phyloP scores from a whole-genome alignment of 1,139 yeast genomes.

The Blastobotrys serpentis region DNA sequence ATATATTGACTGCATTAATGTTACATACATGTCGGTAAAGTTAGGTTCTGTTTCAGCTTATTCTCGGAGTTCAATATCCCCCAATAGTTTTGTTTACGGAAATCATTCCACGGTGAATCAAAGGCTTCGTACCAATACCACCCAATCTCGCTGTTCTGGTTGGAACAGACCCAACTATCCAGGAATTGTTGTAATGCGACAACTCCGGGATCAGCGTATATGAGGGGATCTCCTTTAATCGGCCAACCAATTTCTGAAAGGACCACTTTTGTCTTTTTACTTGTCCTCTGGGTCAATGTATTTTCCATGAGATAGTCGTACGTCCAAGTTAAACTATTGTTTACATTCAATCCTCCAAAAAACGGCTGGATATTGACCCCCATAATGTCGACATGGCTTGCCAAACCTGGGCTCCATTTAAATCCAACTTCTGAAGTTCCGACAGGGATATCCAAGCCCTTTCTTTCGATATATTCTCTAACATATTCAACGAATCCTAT shows the following conservation, averaged over 20 bases:
- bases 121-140: conserved; percentile 72
- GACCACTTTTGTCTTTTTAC: conserved; percentile 38
- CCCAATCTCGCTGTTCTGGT: conserved; percentile 39
- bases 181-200: conserved; percentile 50
- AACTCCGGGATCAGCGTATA: conserved; percentile 49
- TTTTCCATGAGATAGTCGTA: conserved; percentile 49
- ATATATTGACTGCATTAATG: background rate
- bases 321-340: conserved; percentile 55
- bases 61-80: conserved; percentile 58
- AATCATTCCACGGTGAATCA: conserved; percentile 70
- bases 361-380: conserved; percentile 72
- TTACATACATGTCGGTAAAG: conserved; percentile 29
- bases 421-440: conserved; percentile 61
- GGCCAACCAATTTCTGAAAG: conserved; percentile 77
- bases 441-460: conserved; percentile 44
- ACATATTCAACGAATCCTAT: conserved; percentile 47
- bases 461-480: conserved; percentile 39
- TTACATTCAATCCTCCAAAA: conserved; percentile 57
- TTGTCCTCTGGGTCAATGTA: conserved; percentile 34
- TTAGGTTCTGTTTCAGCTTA: conserved; percentile 39
- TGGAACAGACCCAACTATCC: conserved; percentile 53
- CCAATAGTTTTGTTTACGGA: conserved; percentile 44
- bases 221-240: conserved; percentile 53
- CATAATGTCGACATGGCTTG: conserved; percentile 49
- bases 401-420: conserved; percentile 36